A percentile compares a stretch with the other conserved stretches of the same genome.
Evolutionary conservation across 108 stramenopile species (phyloP).

Genomic region (Nannochloropsis granulata): DNA sequence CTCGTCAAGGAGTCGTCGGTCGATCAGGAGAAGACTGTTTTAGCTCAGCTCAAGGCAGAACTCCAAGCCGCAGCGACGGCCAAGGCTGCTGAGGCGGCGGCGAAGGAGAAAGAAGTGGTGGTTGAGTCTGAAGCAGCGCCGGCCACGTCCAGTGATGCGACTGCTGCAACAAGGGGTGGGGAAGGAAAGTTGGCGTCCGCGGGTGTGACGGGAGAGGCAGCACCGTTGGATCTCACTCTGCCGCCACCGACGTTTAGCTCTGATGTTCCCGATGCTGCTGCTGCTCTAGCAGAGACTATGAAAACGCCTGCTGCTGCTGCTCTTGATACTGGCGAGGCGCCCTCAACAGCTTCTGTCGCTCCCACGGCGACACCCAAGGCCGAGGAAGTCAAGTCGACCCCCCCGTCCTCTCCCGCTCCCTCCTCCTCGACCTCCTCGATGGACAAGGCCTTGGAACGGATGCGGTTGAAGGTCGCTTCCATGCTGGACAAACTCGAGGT

Average conservation of each 20-base stretch:
- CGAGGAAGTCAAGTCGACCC: background rate
- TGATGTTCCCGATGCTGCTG: background rate
- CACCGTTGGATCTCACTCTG: background rate
- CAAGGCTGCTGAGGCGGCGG: background rate
- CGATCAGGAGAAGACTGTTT: slow-evolving; percentile 35
- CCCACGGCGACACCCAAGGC: background rate
- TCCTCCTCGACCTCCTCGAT: background rate
- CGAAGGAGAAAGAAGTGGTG: background rate
- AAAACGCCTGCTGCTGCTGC: background rate
- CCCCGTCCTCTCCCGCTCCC: background rate
- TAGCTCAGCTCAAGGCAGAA: slow-evolving; percentile 20
- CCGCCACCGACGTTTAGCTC: background rate
- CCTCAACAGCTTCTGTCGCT: background rate
- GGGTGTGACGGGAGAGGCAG: background rate
- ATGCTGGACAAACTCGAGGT: slow-evolving; percentile 84
- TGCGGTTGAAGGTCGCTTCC: slow-evolving; percentile 59
- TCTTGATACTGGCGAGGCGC: background rate
- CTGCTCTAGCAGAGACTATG: background rate
- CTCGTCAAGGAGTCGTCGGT: slow-evolving; percentile 31
- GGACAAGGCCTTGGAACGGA: slow-evolving; percentile 27
- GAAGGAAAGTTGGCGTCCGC: background rate
- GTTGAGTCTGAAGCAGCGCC: background rate
- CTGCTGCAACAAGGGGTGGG: background rate
- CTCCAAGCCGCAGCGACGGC: slow-evolving; percentile 5
- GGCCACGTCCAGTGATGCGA: background rate